Base-by-base conservation (phyloP, 208 protist species). In the Trypanosoma scelopori region DNA sequence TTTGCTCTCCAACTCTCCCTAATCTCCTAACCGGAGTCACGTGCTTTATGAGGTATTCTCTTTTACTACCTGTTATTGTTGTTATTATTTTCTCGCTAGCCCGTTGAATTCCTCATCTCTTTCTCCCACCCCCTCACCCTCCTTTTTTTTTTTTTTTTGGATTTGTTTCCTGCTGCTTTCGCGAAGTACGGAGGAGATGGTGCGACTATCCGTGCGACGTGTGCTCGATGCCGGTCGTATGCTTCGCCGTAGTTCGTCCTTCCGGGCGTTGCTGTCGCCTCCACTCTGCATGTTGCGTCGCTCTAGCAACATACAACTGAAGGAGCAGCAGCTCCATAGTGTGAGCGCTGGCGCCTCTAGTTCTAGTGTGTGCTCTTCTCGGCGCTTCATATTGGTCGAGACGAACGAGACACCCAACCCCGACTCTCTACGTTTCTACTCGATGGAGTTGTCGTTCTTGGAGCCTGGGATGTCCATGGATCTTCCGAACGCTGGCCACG, bases 361-460 rank as follows among this genome's bases (percentile, higher is more conserved):
- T 43, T 49, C 43, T 16, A 27, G 32, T 37, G 3, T 59, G 52
- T 68, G 56, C 16, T 60, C 71, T 15, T 9, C 64, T 1, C 37
- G 62, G 4, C 78, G 76, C 9, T 80, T 59, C 43, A 71, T 94
- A 50, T 69, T 88, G 2, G 73, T 94, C 20, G 89, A 94, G 42
- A 91, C 76, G 9, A 94, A 75, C 58, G 83, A 91, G 55, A 94
- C 89, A 12, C 89, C 89, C 0, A 94, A 94, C 66, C 89, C 89
- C 0, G 83, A 92, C 57, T 94, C 85, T 55, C 65, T 94, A 15
- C 83, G 89, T 3, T 91, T 94, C 42, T 94, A 89, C 43, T 94
- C 89, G 4, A 94, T 94, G 89, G 83, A 94, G 18, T 27, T 92
- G 0, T 94, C 89, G 0, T 94, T 94, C 61, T 55, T 94, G 15